Evolutionary conservation across 768 basidiomycete species (phyloP).

Genomic region (Boletus fagicola): DNA sequence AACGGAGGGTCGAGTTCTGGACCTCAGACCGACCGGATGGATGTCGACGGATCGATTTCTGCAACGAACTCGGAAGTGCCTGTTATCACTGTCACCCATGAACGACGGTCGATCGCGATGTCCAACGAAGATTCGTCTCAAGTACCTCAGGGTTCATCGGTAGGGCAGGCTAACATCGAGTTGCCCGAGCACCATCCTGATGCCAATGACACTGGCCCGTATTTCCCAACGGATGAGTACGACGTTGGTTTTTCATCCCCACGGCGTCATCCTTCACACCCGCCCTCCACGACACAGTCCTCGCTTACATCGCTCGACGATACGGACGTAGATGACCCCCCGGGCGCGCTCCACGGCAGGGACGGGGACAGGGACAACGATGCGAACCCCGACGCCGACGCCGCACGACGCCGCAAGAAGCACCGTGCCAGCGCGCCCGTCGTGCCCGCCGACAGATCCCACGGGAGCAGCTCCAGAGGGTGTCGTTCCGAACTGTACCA

Average conservation of each 20-base stretch:
- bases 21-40: not conserved
- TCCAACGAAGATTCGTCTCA: not conserved
- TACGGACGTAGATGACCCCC: not conserved
- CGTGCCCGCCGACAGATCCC: not conserved
- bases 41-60: not conserved
- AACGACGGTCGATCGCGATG: not conserved
- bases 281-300: slow-evolving; percentile 7
- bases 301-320: slow-evolving; percentile 17
- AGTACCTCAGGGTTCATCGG: not conserved
- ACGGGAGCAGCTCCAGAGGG: not conserved
- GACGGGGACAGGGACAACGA: too few relatives aligned
- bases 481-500: not conserved
- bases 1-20: not conserved
- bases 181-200: not conserved
- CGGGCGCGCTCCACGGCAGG: too few relatives aligned
- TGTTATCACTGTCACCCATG: not conserved
- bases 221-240: not conserved
- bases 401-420: not conserved
- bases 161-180: not conserved
- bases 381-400: not conserved
- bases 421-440: not conserved
- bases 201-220: not conserved
- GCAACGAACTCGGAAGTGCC: not conserved
- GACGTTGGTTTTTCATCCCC: slow-evolving; percentile 2
- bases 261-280: not conserved